Evolutionary conservation across 2,329 filamentous ascomycete species (phyloP).

Genomic region (Xylaria sp.): DNA sequence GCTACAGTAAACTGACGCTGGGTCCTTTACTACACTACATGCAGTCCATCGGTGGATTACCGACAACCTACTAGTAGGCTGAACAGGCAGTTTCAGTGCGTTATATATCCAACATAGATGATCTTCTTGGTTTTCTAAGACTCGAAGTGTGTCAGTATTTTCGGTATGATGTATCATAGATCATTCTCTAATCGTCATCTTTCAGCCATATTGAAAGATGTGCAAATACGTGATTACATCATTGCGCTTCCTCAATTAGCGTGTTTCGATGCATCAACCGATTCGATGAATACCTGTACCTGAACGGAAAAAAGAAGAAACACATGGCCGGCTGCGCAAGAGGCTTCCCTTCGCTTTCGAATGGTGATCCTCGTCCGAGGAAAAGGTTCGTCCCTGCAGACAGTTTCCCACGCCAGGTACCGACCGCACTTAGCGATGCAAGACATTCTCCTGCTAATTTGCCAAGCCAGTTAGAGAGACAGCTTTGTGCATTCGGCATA

Average conservation of each 20-base stretch:
- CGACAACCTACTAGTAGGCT: not conserved
- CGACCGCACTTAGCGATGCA: conserved; percentile 21
- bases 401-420: conserved; percentile 1
- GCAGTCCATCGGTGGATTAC: not conserved
- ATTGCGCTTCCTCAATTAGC: conserved; percentile 18
- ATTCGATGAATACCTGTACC: not conserved
- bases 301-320: conserved; percentile 4
- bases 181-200: conserved; percentile 6
- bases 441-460: conserved; percentile 30
- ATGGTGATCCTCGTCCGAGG: conserved; percentile 12
- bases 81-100: conserved; percentile 15
- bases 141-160: not conserved
- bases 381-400: conserved; percentile 30
- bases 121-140: conserved; percentile 7
- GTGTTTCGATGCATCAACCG: conserved; percentile 15
- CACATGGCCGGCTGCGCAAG: conserved; percentile 8
- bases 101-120: conserved; percentile 3
- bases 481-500: conserved; percentile 9
- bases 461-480: conserved; percentile 20
- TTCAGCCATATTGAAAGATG: not conserved
- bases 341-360: conserved; percentile 17
- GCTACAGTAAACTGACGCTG: not conserved
- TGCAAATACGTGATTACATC: conserved; percentile 25
- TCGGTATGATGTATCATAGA: not conserved
- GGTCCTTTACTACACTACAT: not conserved